Evolutionary conservation across 257 asterid species (phyloP), one percentile per base, ranked within the genome.

Genomic region (Fraxinus pennsylvanica): DNA sequence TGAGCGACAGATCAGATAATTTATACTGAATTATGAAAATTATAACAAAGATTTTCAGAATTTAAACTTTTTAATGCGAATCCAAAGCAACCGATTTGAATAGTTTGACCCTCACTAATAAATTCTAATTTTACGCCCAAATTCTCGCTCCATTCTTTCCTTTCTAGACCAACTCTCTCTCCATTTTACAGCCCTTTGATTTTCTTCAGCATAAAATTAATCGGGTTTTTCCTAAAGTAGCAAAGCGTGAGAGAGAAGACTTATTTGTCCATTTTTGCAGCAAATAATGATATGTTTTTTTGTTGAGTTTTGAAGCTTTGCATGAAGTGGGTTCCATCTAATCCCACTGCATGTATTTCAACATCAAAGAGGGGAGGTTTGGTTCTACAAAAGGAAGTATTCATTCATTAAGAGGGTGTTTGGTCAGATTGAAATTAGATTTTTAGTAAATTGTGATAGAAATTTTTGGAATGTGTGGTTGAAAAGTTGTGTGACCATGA

Each of bases 51-150:
- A 73, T 32, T 47, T 35, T 63, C 32, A 63, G 83, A 84, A 75
- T 73, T 81, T 65, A 79, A 82, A 74, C 25, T 33, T 47, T 68
- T 80, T 72, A 82, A 74, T 86, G 85, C 85, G 89, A 89, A 90
- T 90, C 96, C 89, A 90, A 79, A 78, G 84, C 78, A 90, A 83
- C 76, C 91, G 81, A 82, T 81, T 76, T 74, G 81, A 84, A 86
- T 74, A 89, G 80, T 78, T 79, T 78, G 68, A 77, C 81, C 10
- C 81, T 82, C 84, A 43, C 74, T 83, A 82, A 8, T 75, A 78
- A 57, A 57, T 74, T 84, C 91, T 82, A 88, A 85, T 84, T 86
- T 80, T 68, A 86, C 85, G 89, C 92, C 91, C 76, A 84, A 82
- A 82, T 85, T 86, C 81, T 85, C 88, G 90, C 86, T 85, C 82